A percentile compares a stretch with the other conserved stretches of the same genome.
Conservation (phyloP, 2,329 filamentous ascomycete genomes). For the Tricladium varicosporioides region DNA sequence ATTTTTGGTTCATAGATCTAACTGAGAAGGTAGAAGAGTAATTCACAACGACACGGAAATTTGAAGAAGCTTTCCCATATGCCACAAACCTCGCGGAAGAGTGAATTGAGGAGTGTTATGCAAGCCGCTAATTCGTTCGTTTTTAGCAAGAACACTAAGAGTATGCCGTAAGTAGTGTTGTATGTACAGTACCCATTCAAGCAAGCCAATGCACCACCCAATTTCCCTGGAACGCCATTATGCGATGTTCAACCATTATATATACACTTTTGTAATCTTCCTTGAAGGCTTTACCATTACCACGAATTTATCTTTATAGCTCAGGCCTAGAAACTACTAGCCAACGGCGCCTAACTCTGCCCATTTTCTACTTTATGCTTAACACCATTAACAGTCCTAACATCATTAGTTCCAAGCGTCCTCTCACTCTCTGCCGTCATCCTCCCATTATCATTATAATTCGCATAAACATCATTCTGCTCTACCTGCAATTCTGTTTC, state of each 20-base stretch:
- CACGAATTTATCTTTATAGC: background rate
- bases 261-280: background rate
- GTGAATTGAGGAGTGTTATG: too few species aligned
- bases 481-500: constrained; percentile 31
- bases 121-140: too few species aligned
- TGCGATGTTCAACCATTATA: background rate
- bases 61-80: too few species aligned
- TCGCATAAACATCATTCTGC: constrained; percentile 21
- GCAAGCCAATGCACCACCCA: too few species aligned
- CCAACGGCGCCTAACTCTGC: constrained; percentile 1
- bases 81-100: too few species aligned
- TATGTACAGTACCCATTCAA: too few species aligned
- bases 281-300: background rate
- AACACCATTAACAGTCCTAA: constrained; percentile 14
- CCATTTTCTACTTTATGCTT: constrained; percentile 8
- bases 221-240: too few species aligned
- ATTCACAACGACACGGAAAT: too few species aligned
- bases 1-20: too few species aligned
- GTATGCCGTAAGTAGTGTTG: too few species aligned
- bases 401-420: constrained; percentile 19
- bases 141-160: too few species aligned
- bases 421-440: constrained; percentile 18
- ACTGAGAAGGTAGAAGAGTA: too few species aligned
- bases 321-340: constrained; percentile 16
- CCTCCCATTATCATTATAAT: constrained; percentile 6